Conservation (phyloP, 106 monocot genomes). For the Cymbidium sinense region DNA sequence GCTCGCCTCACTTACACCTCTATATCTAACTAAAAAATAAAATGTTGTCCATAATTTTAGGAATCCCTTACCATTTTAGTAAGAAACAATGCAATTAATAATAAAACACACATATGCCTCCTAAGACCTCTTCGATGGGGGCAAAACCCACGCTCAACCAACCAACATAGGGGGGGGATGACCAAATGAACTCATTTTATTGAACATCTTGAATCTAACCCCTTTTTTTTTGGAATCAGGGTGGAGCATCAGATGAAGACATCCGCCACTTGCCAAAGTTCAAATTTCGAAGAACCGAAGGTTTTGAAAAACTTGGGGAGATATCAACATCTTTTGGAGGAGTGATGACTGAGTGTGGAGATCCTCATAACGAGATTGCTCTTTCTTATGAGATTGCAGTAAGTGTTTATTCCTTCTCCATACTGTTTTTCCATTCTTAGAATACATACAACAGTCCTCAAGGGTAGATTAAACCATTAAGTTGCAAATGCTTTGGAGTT, state of each 20-base stretch:
- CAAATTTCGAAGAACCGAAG: conserved; percentile 19
- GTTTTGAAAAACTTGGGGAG: conserved; percentile 16
- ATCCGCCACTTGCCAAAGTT: conserved; percentile 23
- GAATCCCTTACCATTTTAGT: background rate
- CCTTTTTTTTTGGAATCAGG: conserved; percentile 13
- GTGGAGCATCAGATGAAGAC: conserved; percentile 28
- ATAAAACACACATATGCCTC: background rate
- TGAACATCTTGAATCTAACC: background rate
- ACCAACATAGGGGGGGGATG: background rate
- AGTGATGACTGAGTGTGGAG: conserved; percentile 17
- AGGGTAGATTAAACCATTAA: background rate
- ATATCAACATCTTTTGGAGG: conserved; percentile 16
- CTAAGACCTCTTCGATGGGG: background rate
- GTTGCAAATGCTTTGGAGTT: background rate
- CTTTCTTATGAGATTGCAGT: conserved; percentile 26
- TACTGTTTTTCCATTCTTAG: background rate
- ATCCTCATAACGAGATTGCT: conserved; percentile 14
- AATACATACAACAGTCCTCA: background rate
- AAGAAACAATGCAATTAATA: background rate
- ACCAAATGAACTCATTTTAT: background rate
- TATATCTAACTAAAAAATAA: too few species aligned
- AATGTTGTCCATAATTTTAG: too few species aligned
- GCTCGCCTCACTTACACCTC: too few species aligned
- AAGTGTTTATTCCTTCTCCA: background rate
- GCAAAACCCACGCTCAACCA: background rate